Evolutionary conservation across 768 basidiomycete species (phyloP).

Genomic region (Gloeophyllum trabeum): DNA sequence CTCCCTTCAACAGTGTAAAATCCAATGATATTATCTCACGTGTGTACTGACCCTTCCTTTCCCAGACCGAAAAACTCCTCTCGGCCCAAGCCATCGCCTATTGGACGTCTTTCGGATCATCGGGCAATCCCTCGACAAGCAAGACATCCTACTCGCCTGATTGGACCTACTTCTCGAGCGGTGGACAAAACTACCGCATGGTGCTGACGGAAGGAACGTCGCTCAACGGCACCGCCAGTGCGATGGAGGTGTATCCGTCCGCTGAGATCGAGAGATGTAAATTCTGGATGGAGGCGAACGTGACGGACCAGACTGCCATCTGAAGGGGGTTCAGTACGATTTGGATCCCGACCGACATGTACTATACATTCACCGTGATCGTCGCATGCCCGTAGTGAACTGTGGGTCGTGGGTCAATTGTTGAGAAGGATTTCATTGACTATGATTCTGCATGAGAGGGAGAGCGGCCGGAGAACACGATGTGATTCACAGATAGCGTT

Average conservation of each 20-base stretch:
- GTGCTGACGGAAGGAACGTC: constrained; percentile 17
- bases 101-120: constrained; percentile 30
- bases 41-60: background rate
- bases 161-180: constrained; percentile 16
- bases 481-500: too few relatives aligned
- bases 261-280: constrained; percentile 23
- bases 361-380: too few relatives aligned
- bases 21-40: too few relatives aligned
- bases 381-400: too few relatives aligned
- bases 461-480: too few relatives aligned
- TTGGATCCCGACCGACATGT: too few relatives aligned
- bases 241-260: constrained; percentile 18
- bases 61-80: constrained; percentile 24
- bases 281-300: constrained; percentile 28
- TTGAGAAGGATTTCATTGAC: too few relatives aligned
- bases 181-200: background rate
- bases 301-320: background rate
- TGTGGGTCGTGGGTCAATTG: too few relatives aligned
- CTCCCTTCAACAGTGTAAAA: constrained; percentile 23
- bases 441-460: too few relatives aligned
- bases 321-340: too few relatives aligned
- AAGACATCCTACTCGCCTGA: constrained; percentile 11
- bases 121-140: constrained; percentile 9
- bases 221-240: constrained; percentile 13
- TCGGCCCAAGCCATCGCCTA: constrained; percentile 28